A percentile compares a stretch with the other conserved stretches of the same genome.
Evolutionary conservation across 2,329 filamentous ascomycete genomes (phyloP).

Genomic region (Waltergamsia citrina): DNA sequence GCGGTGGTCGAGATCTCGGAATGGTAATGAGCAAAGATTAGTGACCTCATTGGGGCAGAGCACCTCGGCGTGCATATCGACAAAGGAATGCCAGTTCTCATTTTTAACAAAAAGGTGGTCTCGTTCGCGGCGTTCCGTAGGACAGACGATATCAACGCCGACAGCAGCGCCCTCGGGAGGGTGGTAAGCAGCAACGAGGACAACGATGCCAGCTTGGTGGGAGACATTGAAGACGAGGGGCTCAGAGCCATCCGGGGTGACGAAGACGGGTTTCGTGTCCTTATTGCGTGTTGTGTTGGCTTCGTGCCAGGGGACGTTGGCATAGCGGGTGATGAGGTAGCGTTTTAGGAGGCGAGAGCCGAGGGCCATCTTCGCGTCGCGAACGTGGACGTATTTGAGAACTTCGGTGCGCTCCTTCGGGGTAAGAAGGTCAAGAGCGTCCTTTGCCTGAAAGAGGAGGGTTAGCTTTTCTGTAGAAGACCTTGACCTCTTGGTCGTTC

Average conservation of each 20-base stretch:
- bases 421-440: conserved; percentile 41
- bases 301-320: conserved; percentile 49
- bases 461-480: too few relatives aligned
- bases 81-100: conserved; percentile 56
- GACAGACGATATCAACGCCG: conserved; percentile 70
- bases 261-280: conserved; percentile 44
- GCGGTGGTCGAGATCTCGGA: conserved; percentile 37
- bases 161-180: conserved; percentile 37
- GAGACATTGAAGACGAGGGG: conserved; percentile 63
- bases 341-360: conserved; percentile 68
- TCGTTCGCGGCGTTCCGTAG: conserved; percentile 55
- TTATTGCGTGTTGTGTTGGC: conserved; percentile 47
- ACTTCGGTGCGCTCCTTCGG: conserved; percentile 46
- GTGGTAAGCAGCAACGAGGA: conserved; percentile 44
- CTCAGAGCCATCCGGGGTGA: conserved; percentile 35
- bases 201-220: conserved; percentile 69
- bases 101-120: conserved; percentile 46
- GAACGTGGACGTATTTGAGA: conserved; percentile 53
- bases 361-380: conserved; percentile 67
- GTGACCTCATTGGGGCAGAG: conserved; percentile 53
- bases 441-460: conserved; percentile 32
- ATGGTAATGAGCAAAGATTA: conserved; percentile 45
- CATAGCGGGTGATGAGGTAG: conserved; percentile 51
- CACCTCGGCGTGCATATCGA: conserved; percentile 64
- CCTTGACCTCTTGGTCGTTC: conserved; percentile 1